These are phyloP conservation scores for Copromyces sp. DNA, from an alignment of 495 filamentous ascomycete species.

Conservation along the genomic window DNA sequence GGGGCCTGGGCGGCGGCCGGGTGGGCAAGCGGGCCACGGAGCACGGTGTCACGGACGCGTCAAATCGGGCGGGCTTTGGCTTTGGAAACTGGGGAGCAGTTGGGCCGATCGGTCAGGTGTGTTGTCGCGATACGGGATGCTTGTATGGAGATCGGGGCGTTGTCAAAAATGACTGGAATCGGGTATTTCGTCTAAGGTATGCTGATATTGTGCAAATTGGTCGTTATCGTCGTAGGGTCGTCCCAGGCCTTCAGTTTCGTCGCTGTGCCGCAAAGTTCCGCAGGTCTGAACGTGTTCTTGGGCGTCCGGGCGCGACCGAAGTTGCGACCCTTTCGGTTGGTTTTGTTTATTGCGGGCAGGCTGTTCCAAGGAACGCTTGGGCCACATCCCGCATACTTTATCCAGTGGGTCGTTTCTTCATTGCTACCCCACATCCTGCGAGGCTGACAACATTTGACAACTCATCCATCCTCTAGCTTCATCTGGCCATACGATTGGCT, in stretches of 20 bases:
- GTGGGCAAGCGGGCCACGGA: neutral
- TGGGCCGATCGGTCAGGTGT: neutral
- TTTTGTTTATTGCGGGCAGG: slow-evolving; percentile 14
- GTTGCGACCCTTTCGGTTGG: slow-evolving; percentile 5
- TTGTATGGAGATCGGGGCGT: neutral
- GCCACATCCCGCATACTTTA: neutral
- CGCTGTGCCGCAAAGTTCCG: neutral
- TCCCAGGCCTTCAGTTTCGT: neutral
- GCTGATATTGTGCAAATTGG: neutral
- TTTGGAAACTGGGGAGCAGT: neutral
- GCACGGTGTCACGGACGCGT: neutral
- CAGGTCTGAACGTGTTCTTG: neutral
- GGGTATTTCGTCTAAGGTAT: slow-evolving; percentile 2
- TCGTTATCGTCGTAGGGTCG: neutral
- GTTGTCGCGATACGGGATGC: slow-evolving; percentile 2
- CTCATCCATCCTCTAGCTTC: neutral
- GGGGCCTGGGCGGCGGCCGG: neutral
- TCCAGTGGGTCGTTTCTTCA: neutral
- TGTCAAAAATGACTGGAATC: neutral
- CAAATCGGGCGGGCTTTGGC: neutral
- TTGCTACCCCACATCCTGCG: neutral
- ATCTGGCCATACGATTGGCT: neutral
- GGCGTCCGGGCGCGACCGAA: slow-evolving; percentile 6
- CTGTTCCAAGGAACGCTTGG: slow-evolving; percentile 1
- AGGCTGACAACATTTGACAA: neutral